These are phyloP conservation scores for Morella rubra DNA, from an alignment of 306 rosid genomes.

Conservation along the genomic window DNA sequence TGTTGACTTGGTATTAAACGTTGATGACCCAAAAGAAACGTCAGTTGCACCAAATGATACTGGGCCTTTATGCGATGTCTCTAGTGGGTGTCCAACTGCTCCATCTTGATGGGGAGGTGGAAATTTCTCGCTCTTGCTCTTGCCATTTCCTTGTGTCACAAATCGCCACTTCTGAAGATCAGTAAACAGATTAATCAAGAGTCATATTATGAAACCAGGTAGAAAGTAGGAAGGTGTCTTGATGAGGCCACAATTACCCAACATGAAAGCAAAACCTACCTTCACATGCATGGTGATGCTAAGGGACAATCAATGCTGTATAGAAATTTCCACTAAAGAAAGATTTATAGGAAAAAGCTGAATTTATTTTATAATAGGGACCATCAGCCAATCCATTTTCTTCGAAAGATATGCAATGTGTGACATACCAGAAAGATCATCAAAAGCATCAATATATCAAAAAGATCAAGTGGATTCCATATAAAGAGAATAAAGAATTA, in stretches of 20 bases:
- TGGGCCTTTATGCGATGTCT: conserved; percentile 54
- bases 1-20: conserved; percentile 53
- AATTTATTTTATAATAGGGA: neutral
- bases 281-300: neutral
- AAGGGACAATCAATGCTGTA: neutral
- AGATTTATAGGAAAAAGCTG: neutral
- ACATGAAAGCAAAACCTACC: neutral
- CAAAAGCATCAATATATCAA: neutral
- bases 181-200: conserved; percentile 23
- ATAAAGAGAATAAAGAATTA: neutral
- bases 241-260: neutral
- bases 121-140: conserved; percentile 96
- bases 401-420: neutral
- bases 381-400: neutral
- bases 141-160: conserved; percentile 62
- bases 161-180: conserved; percentile 83
- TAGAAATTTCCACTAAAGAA: neutral
- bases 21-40: conserved; percentile 56
- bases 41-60: conserved; percentile 65
- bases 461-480: neutral
- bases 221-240: neutral
- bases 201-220: neutral
- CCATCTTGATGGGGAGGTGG: conserved; percentile 97
- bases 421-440: neutral
- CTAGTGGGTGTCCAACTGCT: conserved; percentile 70